Base-by-base conservation (phyloP, 139 green algal genomes). In the Coelastrella sp. region DNA sequence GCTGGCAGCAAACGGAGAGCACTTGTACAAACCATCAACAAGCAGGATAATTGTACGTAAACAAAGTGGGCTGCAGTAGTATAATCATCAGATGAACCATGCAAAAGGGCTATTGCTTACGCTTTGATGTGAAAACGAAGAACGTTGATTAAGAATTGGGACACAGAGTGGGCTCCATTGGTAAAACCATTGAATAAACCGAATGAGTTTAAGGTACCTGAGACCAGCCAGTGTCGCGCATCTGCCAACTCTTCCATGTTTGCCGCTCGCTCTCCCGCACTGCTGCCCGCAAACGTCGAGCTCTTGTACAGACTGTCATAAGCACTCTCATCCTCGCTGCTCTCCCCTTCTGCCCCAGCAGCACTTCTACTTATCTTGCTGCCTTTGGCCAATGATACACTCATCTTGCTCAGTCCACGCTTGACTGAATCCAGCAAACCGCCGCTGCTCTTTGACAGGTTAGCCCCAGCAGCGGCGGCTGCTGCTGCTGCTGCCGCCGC, bases 201-300 rank as follows among this genome's bases (percentile, higher is more conserved):
- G 19, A 5, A 77, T 32, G 71, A 77, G 5, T 77, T 22, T 13
- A 77, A 77, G 5, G 10, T 32, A 90, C 86, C 86, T 79, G 87
- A 87, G 54, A 91, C 58, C 59, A 86, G 59, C 80, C 80, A 86
- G 59, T 65, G 66, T 19, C 80, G n/a, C 3, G 80, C 80, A 86
- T 86, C 80, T 60, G 80, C 80, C 20, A 86, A 59, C 59, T 86
- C 59, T 7, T 23, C 80, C 54, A 54, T 57, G 47, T 22, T 47
- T 10, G 54, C 78, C 64, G 7, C 77, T 59, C 7, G 22, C 17
- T 7, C 74, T 57, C 7, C 74, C 58, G 16, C 71, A 19, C 16
- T 17, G 22, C 76, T 82, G 76, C 76, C 19, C 5, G 11, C 32
- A 5, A 23, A n/a, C 7, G 19, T 23, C 20, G 76, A 82, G 20